Base-by-base conservation (phyloP, 2,329 filamentous ascomycete species). In the Cladosporium sp. region DNA sequence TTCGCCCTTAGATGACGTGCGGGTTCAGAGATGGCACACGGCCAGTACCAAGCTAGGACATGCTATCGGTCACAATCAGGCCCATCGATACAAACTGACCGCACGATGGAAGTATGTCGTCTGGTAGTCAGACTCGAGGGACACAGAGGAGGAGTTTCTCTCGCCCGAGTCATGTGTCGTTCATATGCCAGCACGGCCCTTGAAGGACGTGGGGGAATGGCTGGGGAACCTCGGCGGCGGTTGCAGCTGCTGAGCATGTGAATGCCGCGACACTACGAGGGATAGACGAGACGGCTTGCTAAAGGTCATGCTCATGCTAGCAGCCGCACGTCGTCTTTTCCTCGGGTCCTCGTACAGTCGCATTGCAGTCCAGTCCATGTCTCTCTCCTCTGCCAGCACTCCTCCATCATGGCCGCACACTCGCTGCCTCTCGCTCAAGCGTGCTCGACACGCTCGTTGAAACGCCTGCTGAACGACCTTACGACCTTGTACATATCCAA, bases 401-500 rank as follows among this genome's bases (percentile, higher is more conserved):
- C 59, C 16, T 51, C 43, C 69, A 70, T 6, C 23, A 72, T 72
- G 71, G 67, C 70, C 21, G 65, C 58, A 36, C 62, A 65, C 32
- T 65, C 70, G 23, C 60, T 67, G 32, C 62, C 69, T 14, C 23
- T 67, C 63, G 36, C 36, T 56, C 66, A 43, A 60, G 57, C 21
- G 48, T 46, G 74, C 66, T 75, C 73, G 51, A 74, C 71, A 60
- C 74, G 74, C 46, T 73, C 72, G 16, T 67, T 73, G 53, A 76
- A 75, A 51, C 54, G 56, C 54, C 54, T 58, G 21, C 54, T 59
- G 18, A 51, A 58, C 46, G 73, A 88, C 70, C 81, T 96, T 68
- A 89, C 89, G 2, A 78, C 83, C 59, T 84, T 92, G 58, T 97
- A 97, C 79, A 84, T 94, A 68, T 84, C 86, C 68, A 88, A 96